Conservation (phyloP, 2,329 filamentous ascomycete species). For the Teratosphaeria nubilosa region DNA sequence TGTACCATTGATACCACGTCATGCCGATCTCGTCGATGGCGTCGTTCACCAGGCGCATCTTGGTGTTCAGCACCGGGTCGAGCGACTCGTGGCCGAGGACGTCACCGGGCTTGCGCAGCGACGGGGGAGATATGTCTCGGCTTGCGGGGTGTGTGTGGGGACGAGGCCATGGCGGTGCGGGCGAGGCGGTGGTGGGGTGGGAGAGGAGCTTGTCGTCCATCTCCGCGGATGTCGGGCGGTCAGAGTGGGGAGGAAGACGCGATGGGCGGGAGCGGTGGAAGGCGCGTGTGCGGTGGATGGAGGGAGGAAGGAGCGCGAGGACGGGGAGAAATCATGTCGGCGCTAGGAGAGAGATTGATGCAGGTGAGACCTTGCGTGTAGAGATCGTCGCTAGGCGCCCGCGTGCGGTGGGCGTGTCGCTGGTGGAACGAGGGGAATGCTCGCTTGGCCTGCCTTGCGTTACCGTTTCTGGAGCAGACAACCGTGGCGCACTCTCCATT, state of each 20-base stretch:
- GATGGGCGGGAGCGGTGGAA: neutral
- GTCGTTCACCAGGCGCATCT: conserved; percentile 52
- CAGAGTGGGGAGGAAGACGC: too few relatives aligned
- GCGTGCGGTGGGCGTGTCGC: neutral
- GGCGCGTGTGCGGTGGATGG: neutral
- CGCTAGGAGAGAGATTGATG: too few relatives aligned
- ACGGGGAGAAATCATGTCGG: too few relatives aligned
- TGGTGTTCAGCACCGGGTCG: conserved; percentile 48
- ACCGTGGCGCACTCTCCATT: neutral
- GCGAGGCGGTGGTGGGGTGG: neutral
- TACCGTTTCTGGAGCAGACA: neutral
- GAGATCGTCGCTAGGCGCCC: neutral
- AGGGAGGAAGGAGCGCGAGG: too few relatives aligned
- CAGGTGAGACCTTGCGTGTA: neutral
- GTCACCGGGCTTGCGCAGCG: conserved; percentile 33
- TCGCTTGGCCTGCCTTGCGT: neutral
- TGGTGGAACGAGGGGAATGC: neutral
- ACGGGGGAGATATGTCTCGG: conserved; percentile 1
- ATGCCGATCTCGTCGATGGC: conserved; percentile 47
- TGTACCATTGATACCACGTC: conserved; percentile 40
- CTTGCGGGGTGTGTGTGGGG: neutral
- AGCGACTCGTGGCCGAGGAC: conserved; percentile 48
- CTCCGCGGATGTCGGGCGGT: neutral
- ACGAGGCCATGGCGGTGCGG: neutral
- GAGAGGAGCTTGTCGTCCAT: neutral